These are phyloP conservation scores for Aspergillus sp. DNA, from an alignment of 2,329 filamentous ascomycete genomes.

Conservation along the genomic window DNA sequence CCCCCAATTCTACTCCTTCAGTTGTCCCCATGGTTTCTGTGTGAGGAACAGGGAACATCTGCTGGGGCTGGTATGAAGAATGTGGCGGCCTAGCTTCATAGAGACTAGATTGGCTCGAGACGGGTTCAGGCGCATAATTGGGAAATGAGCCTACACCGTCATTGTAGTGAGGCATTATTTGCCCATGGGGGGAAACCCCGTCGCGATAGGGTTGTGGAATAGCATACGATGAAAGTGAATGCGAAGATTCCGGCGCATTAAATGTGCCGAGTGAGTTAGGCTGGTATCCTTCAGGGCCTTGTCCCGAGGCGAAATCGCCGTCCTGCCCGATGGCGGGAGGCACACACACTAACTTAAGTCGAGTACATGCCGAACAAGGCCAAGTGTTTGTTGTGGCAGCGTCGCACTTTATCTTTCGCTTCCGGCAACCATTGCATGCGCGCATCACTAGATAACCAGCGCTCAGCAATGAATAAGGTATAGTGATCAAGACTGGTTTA, in stretches of 20 bases:
- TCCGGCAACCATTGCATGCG: conserved; percentile 91
- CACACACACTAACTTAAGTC: conserved; percentile 89
- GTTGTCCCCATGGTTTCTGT: conserved; percentile 27
- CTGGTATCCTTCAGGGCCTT: conserved; percentile 27
- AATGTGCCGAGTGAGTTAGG: conserved; percentile 24
- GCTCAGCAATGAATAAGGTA: conserved; percentile 12
- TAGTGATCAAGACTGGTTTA: conserved; percentile 42
- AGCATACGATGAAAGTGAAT: conserved; percentile 54
- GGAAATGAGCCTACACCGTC: conserved; percentile 42
- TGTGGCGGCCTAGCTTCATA: conserved; percentile 34
- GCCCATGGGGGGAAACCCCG: conserved; percentile 54
- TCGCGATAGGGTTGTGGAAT: conserved; percentile 48
- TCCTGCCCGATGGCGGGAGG: conserved; percentile 81
- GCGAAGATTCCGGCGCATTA: conserved; percentile 48
- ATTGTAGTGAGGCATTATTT: conserved; percentile 44
- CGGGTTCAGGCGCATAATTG: conserved; percentile 32
- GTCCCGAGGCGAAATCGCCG: conserved; percentile 45
- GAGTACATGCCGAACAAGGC: conserved; percentile 92
- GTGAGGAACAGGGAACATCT: conserved; percentile 27
- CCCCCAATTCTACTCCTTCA: conserved; percentile 54
- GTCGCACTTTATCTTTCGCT: conserved; percentile 97
- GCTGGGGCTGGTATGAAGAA: conserved; percentile 29
- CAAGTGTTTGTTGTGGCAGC: conserved; percentile 95
- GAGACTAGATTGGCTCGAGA: conserved; percentile 28
- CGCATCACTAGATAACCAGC: conserved; percentile 72